A percentile compares a stretch with the other conserved stretches of the same genome.
Evolutionary conservation across 345 rosid species (phyloP).

Genomic region (Crucihimalaya himalaica): DNA sequence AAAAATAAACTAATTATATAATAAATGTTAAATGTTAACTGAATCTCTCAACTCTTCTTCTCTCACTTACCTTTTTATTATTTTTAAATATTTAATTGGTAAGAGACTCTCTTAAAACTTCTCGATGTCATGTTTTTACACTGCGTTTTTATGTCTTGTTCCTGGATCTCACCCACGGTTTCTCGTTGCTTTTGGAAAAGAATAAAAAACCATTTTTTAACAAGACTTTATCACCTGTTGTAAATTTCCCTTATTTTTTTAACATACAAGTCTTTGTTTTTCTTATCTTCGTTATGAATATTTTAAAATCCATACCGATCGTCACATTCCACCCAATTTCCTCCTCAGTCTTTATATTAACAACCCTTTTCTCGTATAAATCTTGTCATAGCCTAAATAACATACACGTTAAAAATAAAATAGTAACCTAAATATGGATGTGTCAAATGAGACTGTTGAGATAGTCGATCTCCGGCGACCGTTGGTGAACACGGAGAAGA

Average conservation of each 20-base stretch:
- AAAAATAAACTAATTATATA: too few relatives aligned
- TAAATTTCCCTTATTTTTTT: not conserved
- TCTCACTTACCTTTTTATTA: too few relatives aligned
- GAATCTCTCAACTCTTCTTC: too few relatives aligned
- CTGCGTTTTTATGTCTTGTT: not conserved
- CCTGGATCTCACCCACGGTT: not conserved
- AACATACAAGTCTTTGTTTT: not conserved
- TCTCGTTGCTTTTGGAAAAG: not conserved
- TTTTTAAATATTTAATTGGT: too few relatives aligned
- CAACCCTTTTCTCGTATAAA: not conserved
- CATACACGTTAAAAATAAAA: not conserved
- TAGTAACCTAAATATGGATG: not conserved
- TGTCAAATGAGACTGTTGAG: conserved; percentile 4
- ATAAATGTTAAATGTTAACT: too few relatives aligned
- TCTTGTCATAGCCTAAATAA: not conserved
- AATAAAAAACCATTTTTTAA: too few relatives aligned
- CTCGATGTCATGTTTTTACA: too few relatives aligned
- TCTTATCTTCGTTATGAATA: not conserved
- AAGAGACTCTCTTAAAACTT: too few relatives aligned
- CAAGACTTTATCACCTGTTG: not conserved
- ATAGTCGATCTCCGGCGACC: conserved; percentile 7
- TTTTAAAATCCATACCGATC: not conserved
- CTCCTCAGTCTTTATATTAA: not conserved
- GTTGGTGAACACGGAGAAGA: conserved; percentile 5
- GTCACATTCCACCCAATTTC: not conserved